phyloP scores from a whole-genome alignment of 2,329 filamentous ascomycete species.

The Paracoccidioides brasiliensis region DNA sequence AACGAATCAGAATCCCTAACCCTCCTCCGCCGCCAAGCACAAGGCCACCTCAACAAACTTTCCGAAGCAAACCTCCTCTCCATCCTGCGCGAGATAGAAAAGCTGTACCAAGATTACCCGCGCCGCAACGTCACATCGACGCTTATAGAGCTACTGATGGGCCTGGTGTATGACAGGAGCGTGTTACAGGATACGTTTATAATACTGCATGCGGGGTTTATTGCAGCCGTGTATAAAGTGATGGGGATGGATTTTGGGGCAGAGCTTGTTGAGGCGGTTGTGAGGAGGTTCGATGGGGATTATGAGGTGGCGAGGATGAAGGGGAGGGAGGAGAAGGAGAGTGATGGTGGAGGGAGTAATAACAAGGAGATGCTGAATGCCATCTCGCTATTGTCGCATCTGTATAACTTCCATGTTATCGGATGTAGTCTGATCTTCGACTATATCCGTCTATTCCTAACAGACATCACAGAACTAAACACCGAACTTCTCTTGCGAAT shows the following conservation, averaged over 20 bases:
- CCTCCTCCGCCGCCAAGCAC: slow-evolving; percentile 63
- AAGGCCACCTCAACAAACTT: slow-evolving; percentile 82
- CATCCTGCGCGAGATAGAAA: slow-evolving; percentile 70
- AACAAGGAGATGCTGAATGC: slow-evolving; percentile 61
- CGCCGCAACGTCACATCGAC: slow-evolving; percentile 79
- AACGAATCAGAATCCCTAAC: slow-evolving; percentile 54
- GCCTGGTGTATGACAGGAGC: slow-evolving; percentile 67
- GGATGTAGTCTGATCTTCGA: slow-evolving; percentile 78
- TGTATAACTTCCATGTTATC: slow-evolving; percentile 87
- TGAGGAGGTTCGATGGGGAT: slow-evolving; percentile 58
- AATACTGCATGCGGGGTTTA: slow-evolving; percentile 79
- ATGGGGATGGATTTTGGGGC: slow-evolving; percentile 83
- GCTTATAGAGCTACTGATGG: slow-evolving; percentile 62
- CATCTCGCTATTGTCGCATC: slow-evolving; percentile 66
- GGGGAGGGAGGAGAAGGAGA: slow-evolving; percentile 8
- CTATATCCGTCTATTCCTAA: slow-evolving; percentile 67
- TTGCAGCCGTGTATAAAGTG: slow-evolving; percentile 74
- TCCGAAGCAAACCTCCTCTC: slow-evolving; percentile 82
- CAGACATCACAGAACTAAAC: slow-evolving; percentile 66
- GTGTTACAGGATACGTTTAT: slow-evolving; percentile 77
- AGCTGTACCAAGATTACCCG: slow-evolving; percentile 69
- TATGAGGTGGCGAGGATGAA: slow-evolving; percentile 29
- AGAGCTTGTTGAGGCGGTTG: slow-evolving; percentile 64
- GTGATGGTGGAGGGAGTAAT: slow-evolving; percentile 13
- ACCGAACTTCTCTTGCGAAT: slow-evolving; percentile 79